Conservation (phyloP, 75 land plant species). For the Picea sitchensis region DNA sequence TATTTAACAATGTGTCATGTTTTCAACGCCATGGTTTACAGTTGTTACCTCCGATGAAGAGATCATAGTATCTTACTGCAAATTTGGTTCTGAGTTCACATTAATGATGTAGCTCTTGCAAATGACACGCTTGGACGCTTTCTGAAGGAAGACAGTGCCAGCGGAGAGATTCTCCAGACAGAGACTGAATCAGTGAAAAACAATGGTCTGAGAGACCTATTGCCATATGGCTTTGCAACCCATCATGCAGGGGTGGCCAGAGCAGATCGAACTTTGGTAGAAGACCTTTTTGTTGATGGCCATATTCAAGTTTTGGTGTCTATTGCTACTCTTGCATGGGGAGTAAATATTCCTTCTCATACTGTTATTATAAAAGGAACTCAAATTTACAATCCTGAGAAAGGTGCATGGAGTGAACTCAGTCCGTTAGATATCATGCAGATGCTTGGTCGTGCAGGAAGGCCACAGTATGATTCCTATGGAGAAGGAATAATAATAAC, state of each 20-base stretch:
- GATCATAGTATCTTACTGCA: too few relatives aligned
- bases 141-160: conserved; percentile 16
- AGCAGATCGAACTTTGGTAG: conserved; percentile 77
- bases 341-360: conserved; percentile 94
- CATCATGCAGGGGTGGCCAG: conserved; percentile 93
- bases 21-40: too few relatives aligned
- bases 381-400: conserved; percentile 93
- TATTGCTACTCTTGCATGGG: conserved; percentile 97
- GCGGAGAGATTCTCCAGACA: neutral
- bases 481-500: conserved; percentile 95
- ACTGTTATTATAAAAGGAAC: conserved; percentile 92
- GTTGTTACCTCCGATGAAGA: too few relatives aligned
- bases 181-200: conserved; percentile 77
- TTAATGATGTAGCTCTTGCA: too few relatives aligned
- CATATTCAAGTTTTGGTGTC: conserved; percentile 78
- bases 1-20: too few relatives aligned
- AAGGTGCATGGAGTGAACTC: conserved; percentile 92
- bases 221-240: conserved; percentile 95
- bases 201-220: conserved; percentile 42
- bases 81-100: too few relatives aligned
- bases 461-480: conserved; percentile 91
- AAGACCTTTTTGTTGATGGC: conserved; percentile 84
- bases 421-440: conserved; percentile 97
- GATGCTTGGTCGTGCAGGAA: conserved; percentile 56
- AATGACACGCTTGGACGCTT: too few relatives aligned